Conservation (phyloP, 1,284 basidiomycete species). For the Naganishia cerealis region DNA sequence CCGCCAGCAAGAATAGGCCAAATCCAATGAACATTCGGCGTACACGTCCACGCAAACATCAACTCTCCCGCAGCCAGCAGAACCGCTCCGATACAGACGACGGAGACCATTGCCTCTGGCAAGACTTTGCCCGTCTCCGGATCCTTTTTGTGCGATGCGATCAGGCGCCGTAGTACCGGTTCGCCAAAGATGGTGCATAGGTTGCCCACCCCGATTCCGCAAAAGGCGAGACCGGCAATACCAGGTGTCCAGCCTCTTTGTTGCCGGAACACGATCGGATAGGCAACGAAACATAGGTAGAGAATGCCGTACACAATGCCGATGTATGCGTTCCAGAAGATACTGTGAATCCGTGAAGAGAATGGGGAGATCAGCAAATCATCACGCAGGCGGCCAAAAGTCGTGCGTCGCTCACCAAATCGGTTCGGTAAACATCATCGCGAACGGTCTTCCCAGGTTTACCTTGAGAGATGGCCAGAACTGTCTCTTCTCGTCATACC, state of each 20-base stretch:
- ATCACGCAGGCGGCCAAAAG: background rate
- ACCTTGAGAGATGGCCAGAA: slow-evolving; percentile 39
- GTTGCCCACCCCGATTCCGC: slow-evolving; percentile 66
- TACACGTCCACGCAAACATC: slow-evolving; percentile 61
- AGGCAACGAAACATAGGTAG: slow-evolving; percentile 51
- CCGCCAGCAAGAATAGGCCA: slow-evolving; percentile 62
- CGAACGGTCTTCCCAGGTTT: slow-evolving; percentile 62
- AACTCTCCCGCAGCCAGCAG: slow-evolving; percentile 63
- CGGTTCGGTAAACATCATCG: slow-evolving; percentile 66
- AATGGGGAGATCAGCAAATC: background rate
- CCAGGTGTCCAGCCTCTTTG: slow-evolving; percentile 53
- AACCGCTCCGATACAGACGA: slow-evolving; percentile 61
- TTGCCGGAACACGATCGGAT: slow-evolving; percentile 64
- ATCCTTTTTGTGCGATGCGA: slow-evolving; percentile 52
- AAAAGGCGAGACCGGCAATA: slow-evolving; percentile 63
- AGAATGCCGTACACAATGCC: slow-evolving; percentile 46
- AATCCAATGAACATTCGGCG: slow-evolving; percentile 63
- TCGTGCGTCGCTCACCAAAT: slow-evolving; percentile 55
- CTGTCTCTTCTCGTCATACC: slow-evolving; percentile 26
- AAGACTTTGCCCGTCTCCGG: slow-evolving; percentile 59
- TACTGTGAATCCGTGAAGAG: background rate
- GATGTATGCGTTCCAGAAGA: slow-evolving; percentile 57
- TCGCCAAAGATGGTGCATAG: slow-evolving; percentile 60
- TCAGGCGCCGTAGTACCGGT: slow-evolving; percentile 61
- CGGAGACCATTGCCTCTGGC: slow-evolving; percentile 60